Evolutionary conservation across 306 rosid genomes (phyloP).

Genomic region (Trifolium dubium): DNA sequence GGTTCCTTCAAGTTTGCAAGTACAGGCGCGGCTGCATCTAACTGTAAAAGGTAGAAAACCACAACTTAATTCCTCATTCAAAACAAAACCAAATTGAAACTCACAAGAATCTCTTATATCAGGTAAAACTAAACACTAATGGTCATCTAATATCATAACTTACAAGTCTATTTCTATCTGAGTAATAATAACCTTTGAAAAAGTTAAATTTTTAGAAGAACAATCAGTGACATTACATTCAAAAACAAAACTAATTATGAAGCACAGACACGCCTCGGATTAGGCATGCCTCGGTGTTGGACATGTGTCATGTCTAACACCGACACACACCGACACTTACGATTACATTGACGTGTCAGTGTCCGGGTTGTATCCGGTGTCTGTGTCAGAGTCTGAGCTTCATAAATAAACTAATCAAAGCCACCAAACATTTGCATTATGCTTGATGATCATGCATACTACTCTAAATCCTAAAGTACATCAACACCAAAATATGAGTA

Average conservation of each 20-base stretch:
- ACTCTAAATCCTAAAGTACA: slow-evolving; percentile 17
- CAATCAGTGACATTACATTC: slow-evolving; percentile 3
- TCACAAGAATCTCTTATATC: background rate
- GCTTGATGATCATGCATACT: slow-evolving; percentile 3
- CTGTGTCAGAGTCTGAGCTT: too few species aligned
- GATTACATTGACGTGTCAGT: too few species aligned
- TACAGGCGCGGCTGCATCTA: slow-evolving; percentile 89
- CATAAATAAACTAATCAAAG: background rate
- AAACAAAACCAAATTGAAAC: slow-evolving; percentile 19
- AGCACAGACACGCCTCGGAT: too few species aligned
- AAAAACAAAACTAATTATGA: background rate
- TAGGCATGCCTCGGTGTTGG: too few species aligned
- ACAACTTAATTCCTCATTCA: slow-evolving; percentile 15
- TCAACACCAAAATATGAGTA: background rate
- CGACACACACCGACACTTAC: too few species aligned
- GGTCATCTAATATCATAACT: background rate
- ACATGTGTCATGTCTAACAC: too few species aligned
- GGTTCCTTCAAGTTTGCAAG: slow-evolving; percentile 81
- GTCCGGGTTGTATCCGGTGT: too few species aligned
- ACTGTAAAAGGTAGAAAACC: slow-evolving; percentile 52
- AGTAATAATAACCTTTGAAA: slow-evolving; percentile 2
- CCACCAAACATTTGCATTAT: slow-evolving; percentile 10
- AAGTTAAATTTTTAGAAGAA: slow-evolving; percentile 18
- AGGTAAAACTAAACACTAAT: slow-evolving; percentile 22
- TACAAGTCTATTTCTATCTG: slow-evolving; percentile 13